Base-by-base conservation (phyloP, 2,329 filamentous ascomycete species). In the Neophaeococcomyces aloes region DNA sequence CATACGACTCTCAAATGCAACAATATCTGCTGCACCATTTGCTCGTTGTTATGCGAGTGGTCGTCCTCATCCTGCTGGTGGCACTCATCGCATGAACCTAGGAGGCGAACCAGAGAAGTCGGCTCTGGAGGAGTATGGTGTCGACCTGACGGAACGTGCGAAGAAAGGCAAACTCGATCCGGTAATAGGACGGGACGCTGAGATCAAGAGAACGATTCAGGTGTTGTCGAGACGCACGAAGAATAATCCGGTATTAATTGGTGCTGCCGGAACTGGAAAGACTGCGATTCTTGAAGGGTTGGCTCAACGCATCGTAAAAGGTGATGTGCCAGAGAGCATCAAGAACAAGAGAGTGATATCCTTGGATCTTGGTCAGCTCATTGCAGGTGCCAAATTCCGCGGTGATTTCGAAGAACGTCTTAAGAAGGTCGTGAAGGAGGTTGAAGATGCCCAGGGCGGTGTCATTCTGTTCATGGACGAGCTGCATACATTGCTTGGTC, bases 181-280 rank as follows among this genome's bases (percentile, higher is more conserved):
- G 0, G 89, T 96, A 11, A 96, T 98, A 58, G 91, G 91, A 15
- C 76, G 91, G 61, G 88, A 95, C 56, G 71, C 77, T 4, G 91
- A 95, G 61, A 94, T 96, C 41, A 86, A 94, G 58, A 75, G 91
- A 38, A 94, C 88, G 0, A 95, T 96, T 47, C 91, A 96, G 58
- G 83, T 98, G 8, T 67, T 98, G 1, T 95, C 88, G 13, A 74
- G 91, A 50, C 74, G 91, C 48, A 96, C 91, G 6, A 96, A 96
- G 65, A 96, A 98, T 73, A 98, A 98, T 65, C 91, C 91, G 1
- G 89, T 96, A 38, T 76, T 98, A 53, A 96, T 98, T 53, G 91
- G 91, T 69, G 88, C 96, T 61, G 89, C 91, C 29, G 91, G 91
- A 79, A 91, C 96, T 18, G 91, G 91, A 60, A 98, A 98, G 72